phyloP scores from a whole-genome alignment of 495 filamentous ascomycete species.

The Sporormia fimetaria region DNA sequence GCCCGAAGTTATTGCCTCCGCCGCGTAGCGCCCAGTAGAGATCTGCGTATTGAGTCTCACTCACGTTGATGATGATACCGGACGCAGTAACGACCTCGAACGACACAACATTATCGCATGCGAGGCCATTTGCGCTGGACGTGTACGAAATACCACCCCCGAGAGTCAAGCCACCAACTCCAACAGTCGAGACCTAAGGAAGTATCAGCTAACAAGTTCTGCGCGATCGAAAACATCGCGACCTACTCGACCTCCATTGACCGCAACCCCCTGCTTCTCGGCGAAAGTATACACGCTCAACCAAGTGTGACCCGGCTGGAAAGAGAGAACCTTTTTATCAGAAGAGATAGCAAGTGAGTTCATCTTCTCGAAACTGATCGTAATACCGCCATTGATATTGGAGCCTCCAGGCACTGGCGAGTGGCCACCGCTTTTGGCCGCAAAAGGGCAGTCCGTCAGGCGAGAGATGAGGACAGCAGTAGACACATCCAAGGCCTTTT shows the following conservation, averaged over 20 bases:
- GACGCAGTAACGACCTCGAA: constrained; percentile 49
- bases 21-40: constrained; percentile 30
- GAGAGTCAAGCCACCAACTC: constrained; percentile 48
- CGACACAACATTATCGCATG: constrained; percentile 40
- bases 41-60: constrained; percentile 26
- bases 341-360: constrained; percentile 30
- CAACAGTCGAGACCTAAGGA: constrained; percentile 34
- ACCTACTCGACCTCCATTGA: constrained; percentile 43
- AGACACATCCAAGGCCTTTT: constrained; percentile 32
- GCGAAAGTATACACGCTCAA: constrained; percentile 41
- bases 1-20: constrained; percentile 33
- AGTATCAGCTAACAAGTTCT: too few relatives aligned
- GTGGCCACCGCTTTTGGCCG: constrained; percentile 43
- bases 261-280: constrained; percentile 34
- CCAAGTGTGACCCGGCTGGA: constrained; percentile 42
- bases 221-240: too few relatives aligned
- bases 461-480: constrained; percentile 28
- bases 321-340: constrained; percentile 28
- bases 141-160: constrained; percentile 31
- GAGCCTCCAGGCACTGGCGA: constrained; percentile 37
- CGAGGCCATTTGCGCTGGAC: constrained; percentile 17
- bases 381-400: constrained; percentile 41
- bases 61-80: constrained; percentile 40
- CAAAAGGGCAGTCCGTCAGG: constrained; percentile 34
- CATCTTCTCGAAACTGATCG: constrained; percentile 44